Base-by-base conservation (phyloP, 1,284 basidiomycete species). In the Anthracocystis setariae region DNA sequence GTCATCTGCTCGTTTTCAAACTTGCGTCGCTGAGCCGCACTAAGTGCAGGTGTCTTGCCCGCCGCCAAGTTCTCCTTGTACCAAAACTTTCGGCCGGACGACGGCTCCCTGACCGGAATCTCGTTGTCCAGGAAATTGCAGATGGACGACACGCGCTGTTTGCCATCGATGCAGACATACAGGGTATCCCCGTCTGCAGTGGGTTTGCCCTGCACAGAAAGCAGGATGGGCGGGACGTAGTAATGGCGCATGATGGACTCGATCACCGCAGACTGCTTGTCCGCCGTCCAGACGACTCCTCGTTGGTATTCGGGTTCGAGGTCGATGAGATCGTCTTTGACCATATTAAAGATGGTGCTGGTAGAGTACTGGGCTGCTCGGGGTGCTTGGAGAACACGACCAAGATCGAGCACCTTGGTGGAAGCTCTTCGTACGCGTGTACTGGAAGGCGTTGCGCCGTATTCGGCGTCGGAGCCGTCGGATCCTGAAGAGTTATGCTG, bases 271-370 rank as follows among this genome's bases (percentile, higher is more conserved):
- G 62, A 67, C 47, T 76, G 71, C 57, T 76, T 77, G 0, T 58
- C 52, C 9, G 49, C 40, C 0, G 62, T 17, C 76, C 76, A 77
- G 3, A 77, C 76, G 0, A 74, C 72, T 17, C 64, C 72, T 27
- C 76, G 71, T 52, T 77, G 76, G 32, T 75, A 77, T 18, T 76
- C 74, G 29, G 76, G 73, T 33, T 77, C 73, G 20, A 77, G 59
- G 33, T 77, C 76, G 38, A 77, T 43, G 20, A 59, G 32, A 27
- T 68, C 56, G 50, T 67, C 60, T 12, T 64, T 52, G 21, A 73
- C 42, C 69, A 67, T 67, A 8, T 48, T 40, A 46, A 49, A 56
- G 21, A 73, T 37, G 2, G 63, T 61, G 13, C 37, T 56, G 20
- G 64, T 73, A 3, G 69, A 67, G 35, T 39, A 58, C 35, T 60